Evolutionary conservation across 495 filamentous ascomycete species (phyloP).

Genomic region (Neurospora hispaniola): DNA sequence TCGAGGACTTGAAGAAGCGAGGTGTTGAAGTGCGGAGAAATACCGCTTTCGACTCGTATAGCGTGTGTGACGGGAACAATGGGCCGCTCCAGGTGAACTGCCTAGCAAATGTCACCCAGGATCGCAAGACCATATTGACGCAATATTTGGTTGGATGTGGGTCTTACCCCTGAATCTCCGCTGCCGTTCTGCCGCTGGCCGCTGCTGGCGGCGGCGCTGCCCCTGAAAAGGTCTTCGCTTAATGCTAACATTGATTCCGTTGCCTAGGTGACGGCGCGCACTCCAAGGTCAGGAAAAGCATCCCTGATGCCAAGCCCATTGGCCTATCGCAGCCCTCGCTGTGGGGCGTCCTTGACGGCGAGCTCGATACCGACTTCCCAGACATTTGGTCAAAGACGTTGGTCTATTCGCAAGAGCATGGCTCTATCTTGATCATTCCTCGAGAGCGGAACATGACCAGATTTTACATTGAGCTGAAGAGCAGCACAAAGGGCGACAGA

Average conservation of each 20-base stretch:
- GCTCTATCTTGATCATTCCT: slow-evolving; percentile 58
- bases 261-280: slow-evolving; percentile 38
- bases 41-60: slow-evolving; percentile 45
- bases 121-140: slow-evolving; percentile 32
- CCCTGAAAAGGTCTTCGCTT: not conserved
- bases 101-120: slow-evolving; percentile 27
- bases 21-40: slow-evolving; percentile 48
- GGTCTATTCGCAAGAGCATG: slow-evolving; percentile 47
- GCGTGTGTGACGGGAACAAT: slow-evolving; percentile 25
- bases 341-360: slow-evolving; percentile 63
- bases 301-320: slow-evolving; percentile 44
- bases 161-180: slow-evolving; percentile 6
- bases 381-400: slow-evolving; percentile 60
- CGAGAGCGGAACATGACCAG: slow-evolving; percentile 57
- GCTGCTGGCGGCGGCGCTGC: not conserved
- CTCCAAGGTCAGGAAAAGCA: slow-evolving; percentile 42
- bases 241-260: slow-evolving; percentile 9
- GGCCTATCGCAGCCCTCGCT: slow-evolving; percentile 51
- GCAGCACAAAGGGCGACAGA: slow-evolving; percentile 37
- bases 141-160: slow-evolving; percentile 44
- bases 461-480: slow-evolving; percentile 57
- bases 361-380: slow-evolving; percentile 56
- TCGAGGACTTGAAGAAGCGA: slow-evolving; percentile 49
- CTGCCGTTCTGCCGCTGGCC: not conserved
- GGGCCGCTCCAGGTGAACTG: slow-evolving; percentile 35